phyloP scores from a whole-genome alignment of 1,139 yeast species.

The Debaryomyces psychrophilus region DNA sequence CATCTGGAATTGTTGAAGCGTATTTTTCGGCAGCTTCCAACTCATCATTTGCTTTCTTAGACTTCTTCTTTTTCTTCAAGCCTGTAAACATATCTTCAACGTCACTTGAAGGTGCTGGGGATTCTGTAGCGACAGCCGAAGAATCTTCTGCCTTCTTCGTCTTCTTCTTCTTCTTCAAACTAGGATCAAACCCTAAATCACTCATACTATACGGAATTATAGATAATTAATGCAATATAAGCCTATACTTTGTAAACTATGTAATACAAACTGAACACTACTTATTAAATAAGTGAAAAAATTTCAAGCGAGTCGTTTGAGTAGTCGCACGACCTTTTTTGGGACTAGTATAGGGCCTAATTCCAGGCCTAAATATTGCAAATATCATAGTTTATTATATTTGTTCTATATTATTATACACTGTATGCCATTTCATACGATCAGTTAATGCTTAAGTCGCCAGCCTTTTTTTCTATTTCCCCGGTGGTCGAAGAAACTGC shows the following conservation, averaged over 20 bases:
- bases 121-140: constrained; percentile 40
- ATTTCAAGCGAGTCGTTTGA: constrained; percentile 6
- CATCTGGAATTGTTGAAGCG: constrained; percentile 50
- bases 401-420: constrained; percentile 9
- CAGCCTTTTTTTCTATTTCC: constrained; percentile 10
- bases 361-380: not conserved
- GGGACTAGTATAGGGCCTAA: constrained; percentile 1
- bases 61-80: constrained; percentile 56
- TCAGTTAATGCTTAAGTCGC: constrained; percentile 9
- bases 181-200: constrained; percentile 77
- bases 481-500: constrained; percentile 16
- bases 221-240: constrained; percentile 8
- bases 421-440: not conserved
- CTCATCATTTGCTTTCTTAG: constrained; percentile 45
- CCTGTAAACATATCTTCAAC: constrained; percentile 58
- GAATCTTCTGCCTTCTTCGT: constrained; percentile 46
- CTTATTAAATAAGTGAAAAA: constrained; percentile 5
- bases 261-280: constrained; percentile 1
- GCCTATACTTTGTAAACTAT: not conserved
- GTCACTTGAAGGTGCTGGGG: constrained; percentile 33
- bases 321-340: constrained; percentile 7
- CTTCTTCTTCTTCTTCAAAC: constrained; percentile 88
- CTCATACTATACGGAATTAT: constrained; percentile 31
- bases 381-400: not conserved
- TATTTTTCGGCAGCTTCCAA: constrained; percentile 35